phyloP scores from a whole-genome alignment of 805 yeast genomes.

The Candida rishiriensis region DNA sequence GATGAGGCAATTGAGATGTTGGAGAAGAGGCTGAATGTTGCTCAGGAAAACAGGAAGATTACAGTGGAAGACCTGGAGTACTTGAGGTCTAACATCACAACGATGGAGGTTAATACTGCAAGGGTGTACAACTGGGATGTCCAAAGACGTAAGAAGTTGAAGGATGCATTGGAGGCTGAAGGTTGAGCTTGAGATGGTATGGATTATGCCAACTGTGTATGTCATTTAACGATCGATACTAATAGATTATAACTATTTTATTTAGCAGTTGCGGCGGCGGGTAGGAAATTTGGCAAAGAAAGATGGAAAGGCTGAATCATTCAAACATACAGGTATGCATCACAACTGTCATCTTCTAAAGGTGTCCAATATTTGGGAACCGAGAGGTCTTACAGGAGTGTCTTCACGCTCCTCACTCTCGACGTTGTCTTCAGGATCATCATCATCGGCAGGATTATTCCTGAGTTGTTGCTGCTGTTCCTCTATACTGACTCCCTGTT shows the following conservation, averaged over 20 bases:
- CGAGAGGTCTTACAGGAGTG: constrained; percentile 58
- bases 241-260: too few species aligned
- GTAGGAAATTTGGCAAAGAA: too few species aligned
- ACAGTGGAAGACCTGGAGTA: constrained; percentile 85
- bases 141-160: constrained; percentile 55
- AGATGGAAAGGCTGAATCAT: neutral
- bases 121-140: constrained; percentile 88
- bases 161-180: constrained; percentile 31
- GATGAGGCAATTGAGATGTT: constrained; percentile 80
- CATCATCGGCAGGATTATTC: constrained; percentile 18
- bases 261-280: too few species aligned
- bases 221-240: constrained; percentile 5
- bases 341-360: constrained; percentile 35
- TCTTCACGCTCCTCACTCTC: constrained; percentile 41
- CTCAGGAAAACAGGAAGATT: constrained; percentile 50
- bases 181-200: neutral
- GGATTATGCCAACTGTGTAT: constrained; percentile 5
- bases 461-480: constrained; percentile 3
- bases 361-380: constrained; percentile 56
- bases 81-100: constrained; percentile 83
- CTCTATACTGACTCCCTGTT: neutral
- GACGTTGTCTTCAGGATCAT: constrained; percentile 26
- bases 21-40: constrained; percentile 54
- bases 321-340: neutral
- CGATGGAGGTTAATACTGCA: constrained; percentile 97